Base-by-base conservation (phyloP, 2,329 filamentous ascomycete species). In the Aciculosporium take region DNA sequence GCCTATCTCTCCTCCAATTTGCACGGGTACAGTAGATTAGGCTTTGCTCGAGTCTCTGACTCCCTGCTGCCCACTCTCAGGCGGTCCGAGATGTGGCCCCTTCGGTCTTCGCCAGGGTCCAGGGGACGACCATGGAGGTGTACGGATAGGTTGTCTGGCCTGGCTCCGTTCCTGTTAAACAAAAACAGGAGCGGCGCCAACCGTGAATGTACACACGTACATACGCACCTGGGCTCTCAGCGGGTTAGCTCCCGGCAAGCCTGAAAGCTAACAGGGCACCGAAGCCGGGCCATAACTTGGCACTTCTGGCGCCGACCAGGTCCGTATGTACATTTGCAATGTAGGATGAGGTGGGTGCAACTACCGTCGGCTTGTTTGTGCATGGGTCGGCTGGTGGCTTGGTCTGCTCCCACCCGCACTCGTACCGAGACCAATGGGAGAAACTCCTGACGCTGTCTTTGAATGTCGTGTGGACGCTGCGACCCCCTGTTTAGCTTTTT, bases 351-450 rank as follows among this genome's bases (percentile, higher is more conserved):
- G 33, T 12, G 34, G 23, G 34, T 39, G 34, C 35, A 41, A 41
- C 39, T 41, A 39, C 39, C 40, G 40, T 39, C 36, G 39, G 40
- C 43, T 31, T 42, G 12, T 8, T 24, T n/a, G 28, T 24, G 34
- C 39, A 39, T 39, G 36, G 36, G n/a, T 37, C 17, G 20, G 32
- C 40, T 18, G 35, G 32, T 37, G 40, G 40, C 43, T 25, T 42
- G 12, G 23, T 23, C 32, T 32, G 36, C 17, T 37, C 28, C 25
- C 39, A 21, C 27, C 23, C 43, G 15, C n/a, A n/a, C 20, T 41
- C 39, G 39, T 39, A 39, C 32, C n/a, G 18, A 20, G 32, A 17
- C 43, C 40, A 42, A 40, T 45, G 28, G 43, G 43, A 37, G 31
- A 42, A 37, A 21, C 40, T 42, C 40, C 40, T 36, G 40, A 5